phyloP scores from a whole-genome alignment of 202 grass and related monocot species.

The Saccharum hybrid region DNA sequence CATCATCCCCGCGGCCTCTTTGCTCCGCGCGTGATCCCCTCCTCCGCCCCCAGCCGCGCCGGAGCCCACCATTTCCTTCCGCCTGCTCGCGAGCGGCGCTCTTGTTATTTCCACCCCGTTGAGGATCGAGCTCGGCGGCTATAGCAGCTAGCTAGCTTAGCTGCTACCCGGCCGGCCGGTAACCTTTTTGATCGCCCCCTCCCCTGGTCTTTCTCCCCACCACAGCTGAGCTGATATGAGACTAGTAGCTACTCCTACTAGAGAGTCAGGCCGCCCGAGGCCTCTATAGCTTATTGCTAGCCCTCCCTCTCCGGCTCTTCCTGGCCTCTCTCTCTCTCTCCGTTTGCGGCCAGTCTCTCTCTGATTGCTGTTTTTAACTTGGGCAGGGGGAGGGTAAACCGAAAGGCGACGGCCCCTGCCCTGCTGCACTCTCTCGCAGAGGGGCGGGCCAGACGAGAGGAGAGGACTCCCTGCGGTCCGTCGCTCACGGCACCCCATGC shows the following conservation, averaged over 20 bases:
- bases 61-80: slow-evolving; percentile 71
- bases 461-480: slow-evolving; percentile 2
- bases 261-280: not conserved
- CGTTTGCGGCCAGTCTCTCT: slow-evolving; percentile 36
- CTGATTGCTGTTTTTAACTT: slow-evolving; percentile 62
- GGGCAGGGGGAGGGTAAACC: slow-evolving; percentile 48
- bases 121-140: slow-evolving; percentile 12
- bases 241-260: not conserved
- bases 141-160: slow-evolving; percentile 41
- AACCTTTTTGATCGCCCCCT: slow-evolving; percentile 49
- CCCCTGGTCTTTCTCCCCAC: slow-evolving; percentile 10
- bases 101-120: not conserved
- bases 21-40: slow-evolving; percentile 77
- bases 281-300: not conserved
- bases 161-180: slow-evolving; percentile 41
- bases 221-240: not conserved
- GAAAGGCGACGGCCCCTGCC: slow-evolving; percentile 42
- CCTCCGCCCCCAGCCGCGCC: slow-evolving; percentile 58
- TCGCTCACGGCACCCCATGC: slow-evolving; percentile 48
- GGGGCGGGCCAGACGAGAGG: no score
- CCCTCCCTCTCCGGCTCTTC: not conserved
- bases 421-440: not conserved
- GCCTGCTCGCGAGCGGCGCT: not conserved
- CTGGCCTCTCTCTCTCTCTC: not conserved
- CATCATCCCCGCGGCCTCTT: slow-evolving; percentile 97